These are phyloP conservation scores for Colletotrichum sansevieriae DNA, from an alignment of 2,329 filamentous ascomycete species.

Conservation along the genomic window DNA sequence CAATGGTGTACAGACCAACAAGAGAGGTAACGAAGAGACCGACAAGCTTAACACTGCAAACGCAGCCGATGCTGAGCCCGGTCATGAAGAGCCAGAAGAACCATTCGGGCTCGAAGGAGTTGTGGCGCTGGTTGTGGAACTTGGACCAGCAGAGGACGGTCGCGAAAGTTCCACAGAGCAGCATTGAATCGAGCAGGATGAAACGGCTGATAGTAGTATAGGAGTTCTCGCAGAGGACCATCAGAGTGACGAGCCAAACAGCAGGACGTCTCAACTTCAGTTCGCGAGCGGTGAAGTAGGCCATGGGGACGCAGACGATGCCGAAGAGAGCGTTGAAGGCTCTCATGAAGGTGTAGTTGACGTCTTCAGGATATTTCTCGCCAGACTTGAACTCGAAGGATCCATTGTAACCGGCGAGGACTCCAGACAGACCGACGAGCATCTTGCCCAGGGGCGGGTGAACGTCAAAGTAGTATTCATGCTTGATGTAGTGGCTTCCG, in stretches of 20 bases:
- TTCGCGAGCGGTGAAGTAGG: constrained; percentile 95
- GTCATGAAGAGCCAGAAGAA: constrained; percentile 94
- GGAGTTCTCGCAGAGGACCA: constrained; percentile 99
- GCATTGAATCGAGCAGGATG: constrained; percentile 98
- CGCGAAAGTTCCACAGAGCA: constrained; percentile 97
- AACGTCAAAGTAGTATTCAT: constrained; percentile 95
- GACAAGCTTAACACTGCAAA: constrained; percentile 98
- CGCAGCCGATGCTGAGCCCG: constrained; percentile 95
- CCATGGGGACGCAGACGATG: constrained; percentile 90
- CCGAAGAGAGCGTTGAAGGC: constrained; percentile 97
- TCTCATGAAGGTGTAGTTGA: constrained; percentile 99
- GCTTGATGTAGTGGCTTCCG: constrained; percentile 98
- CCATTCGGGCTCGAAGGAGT: constrained; percentile 93
- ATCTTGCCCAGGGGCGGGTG: constrained; percentile 98
- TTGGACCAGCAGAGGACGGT: constrained; percentile 98
- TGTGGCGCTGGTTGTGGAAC: constrained; percentile 89
- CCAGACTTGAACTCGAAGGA: constrained; percentile 99
- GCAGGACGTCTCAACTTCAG: constrained; percentile 87
- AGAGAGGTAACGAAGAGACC: constrained; percentile 95
- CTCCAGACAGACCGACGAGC: constrained; percentile 95
- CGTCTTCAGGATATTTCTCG: constrained; percentile 91
- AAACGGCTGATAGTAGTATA: constrained; percentile 99
- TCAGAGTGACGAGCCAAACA: constrained; percentile 94
- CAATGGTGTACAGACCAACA: constrained; percentile 93
- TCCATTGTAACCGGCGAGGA: constrained; percentile 97